Evolutionary conservation across 2,329 filamentous ascomycete genomes (phyloP), one percentile per base, ranked within the genome.

Genomic region (Gnomoniopsis smithogilvyi): DNA sequence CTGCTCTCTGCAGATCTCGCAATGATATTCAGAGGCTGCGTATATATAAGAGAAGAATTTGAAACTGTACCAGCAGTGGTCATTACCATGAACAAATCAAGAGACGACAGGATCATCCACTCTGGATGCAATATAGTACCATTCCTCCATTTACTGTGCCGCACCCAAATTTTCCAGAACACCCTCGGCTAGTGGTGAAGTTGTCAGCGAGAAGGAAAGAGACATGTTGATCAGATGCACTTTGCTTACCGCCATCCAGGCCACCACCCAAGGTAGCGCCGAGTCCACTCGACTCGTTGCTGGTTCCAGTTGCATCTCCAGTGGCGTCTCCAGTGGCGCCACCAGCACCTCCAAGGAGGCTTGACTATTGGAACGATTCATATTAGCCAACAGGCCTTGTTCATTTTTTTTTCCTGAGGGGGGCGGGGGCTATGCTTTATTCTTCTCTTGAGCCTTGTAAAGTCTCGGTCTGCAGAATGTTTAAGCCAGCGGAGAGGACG

Each of bases 31-130:
- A 45, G 51, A 54, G 22, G 51, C 57, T 49, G 34, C 56, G 50
- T 56, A 57, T 54, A 47, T 47, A 61, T 11, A 43, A 49, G 49
- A 45, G 52, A 53, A 47, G 38, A 53, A 21, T 53, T 53, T 49
- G 49, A 55, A 48, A 49, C 19, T 46, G 14, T 14, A 41, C 33
- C 17, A 47, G 45, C 45, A 56, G 45, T 46, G 46, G 30, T 21
- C 21, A 36, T 36, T 14, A 49, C 11, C 33, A 38, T 10, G 11
- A 30, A 19, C 26, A 56, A 12, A 30, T 30, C 22, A 22, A 33
- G 17, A 43, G 41, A 11, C 46, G 41, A 22, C 15, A 15, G 26
- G 33, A 36, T 21, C 10, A n/a, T 19, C 52, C 24, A 30, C 43
- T 54, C 26, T 12, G 45, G 38, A 45, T 33, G 4, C 4, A 54